Conservation (phyloP, 148 eudicot genomes). For the Chenopodium quinoa region DNA sequence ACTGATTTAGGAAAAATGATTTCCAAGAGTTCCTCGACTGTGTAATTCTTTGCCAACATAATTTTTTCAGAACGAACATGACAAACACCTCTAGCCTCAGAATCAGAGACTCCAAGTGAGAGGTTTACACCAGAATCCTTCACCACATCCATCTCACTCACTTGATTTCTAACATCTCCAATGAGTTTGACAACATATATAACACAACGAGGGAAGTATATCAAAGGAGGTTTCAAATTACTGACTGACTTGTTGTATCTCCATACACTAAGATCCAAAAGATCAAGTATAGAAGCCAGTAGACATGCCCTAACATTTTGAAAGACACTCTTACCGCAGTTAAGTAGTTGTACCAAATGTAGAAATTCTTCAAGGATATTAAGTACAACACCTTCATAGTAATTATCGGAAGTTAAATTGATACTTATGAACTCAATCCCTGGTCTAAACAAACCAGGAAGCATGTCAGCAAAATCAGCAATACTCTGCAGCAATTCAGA, state of each 20-base stretch:
- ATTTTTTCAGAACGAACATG: conserved; percentile 42
- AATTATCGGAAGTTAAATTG: conserved; percentile 49
- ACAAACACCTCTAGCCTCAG: conserved; percentile 40
- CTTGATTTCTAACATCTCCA: conserved; percentile 52
- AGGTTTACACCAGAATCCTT: conserved; percentile 38
- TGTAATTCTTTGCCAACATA: conserved; percentile 47
- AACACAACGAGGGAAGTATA: conserved; percentile 77
- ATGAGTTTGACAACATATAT: conserved; percentile 62
- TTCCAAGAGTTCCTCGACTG: conserved; percentile 54
- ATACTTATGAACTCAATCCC: conserved; percentile 59
- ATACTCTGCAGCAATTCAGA: conserved; percentile 49
- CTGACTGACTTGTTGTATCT: conserved; percentile 51
- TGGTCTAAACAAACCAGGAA: conserved; percentile 63
- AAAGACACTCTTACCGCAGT: conserved; percentile 49
- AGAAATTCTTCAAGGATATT: conserved; percentile 76
- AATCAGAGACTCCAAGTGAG: conserved; percentile 29
- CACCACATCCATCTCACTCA: conserved; percentile 36
- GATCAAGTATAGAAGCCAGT: conserved; percentile 59
- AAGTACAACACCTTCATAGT: conserved; percentile 55
- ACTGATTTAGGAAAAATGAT: conserved; percentile 59
- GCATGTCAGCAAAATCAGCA: conserved; percentile 56
- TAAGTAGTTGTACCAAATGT: conserved; percentile 55
- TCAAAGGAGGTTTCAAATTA: conserved; percentile 62
- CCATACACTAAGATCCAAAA: conserved; percentile 56
- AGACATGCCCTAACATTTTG: conserved; percentile 69